Base-by-base conservation (phyloP, 1,284 basidiomycete genomes). In the Pyrrhoderma lamaoense region DNA sequence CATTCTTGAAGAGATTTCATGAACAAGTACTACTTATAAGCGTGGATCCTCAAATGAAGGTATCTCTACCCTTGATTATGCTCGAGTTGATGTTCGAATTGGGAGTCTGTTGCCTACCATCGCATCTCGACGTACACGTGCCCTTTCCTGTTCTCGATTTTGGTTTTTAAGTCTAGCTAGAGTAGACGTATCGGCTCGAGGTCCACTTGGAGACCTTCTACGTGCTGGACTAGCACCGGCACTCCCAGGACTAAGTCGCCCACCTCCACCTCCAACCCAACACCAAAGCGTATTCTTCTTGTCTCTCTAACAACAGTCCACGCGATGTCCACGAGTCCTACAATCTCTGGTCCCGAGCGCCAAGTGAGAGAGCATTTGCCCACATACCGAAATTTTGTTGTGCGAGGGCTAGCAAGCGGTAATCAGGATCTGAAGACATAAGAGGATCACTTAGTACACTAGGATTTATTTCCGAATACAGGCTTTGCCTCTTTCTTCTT, bases 311-410 rank as follows among this genome's bases (percentile, higher is more conserved):
- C 44, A 23, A 54, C 42, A 8, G 47, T 43, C 52, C 52, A 51
- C 3, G 42, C 52, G 11, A 54, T 21, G 25, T 54, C 52, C 9
- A 51, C 48, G 16, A 50, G 52, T n/a, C 31, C 11, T 13, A 44
- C 39, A 3, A 51, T 43, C 1, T 23, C 22, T 27, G 42, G 18
- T 54, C 44, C n/a, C 47, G 38, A 4, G 34, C 44, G 23, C 52
- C 48, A 9, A 54, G 48, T 18, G 52, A 46, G 7, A 54, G 52
- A 11, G 48, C 47, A 21, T 54, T 46, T n/a, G 35, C 48, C 52
- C 52, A 54, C 8, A 54, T 19, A 3, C 52, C 52, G 18, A 51
- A 51, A 23, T 54, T 54, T 36, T 54, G 52, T 25, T 54, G 40
- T 21, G 48, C 52, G n/a, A 54, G 48, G 8, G 18, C 37, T 0